Percentiles rank a stretch among this genome's conserved stretches.
Evolutionary conservation across 2,329 filamentous ascomycete genomes (phyloP).

Genomic region (Curvularia spicifera): DNA sequence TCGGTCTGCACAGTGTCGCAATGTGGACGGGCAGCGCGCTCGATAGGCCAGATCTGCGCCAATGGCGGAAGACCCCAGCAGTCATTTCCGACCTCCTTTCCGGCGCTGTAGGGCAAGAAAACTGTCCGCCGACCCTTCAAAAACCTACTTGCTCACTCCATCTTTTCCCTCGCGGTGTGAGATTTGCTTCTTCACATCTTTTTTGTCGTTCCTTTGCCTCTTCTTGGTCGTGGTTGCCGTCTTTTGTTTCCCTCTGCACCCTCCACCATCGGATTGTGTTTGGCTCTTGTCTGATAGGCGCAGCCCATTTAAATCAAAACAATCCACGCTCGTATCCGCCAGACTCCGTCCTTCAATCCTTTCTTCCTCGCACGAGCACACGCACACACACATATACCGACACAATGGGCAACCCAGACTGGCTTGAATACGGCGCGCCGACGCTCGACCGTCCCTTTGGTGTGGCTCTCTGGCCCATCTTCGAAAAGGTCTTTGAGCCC

Average conservation of each 20-base stretch:
- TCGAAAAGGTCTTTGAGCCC: slow-evolving; percentile 81
- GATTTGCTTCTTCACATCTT: slow-evolving; percentile 30
- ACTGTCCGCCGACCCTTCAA: slow-evolving; percentile 31
- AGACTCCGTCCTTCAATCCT: neutral
- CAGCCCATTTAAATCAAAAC: slow-evolving; percentile 15
- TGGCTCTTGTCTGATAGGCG: slow-evolving; percentile 17
- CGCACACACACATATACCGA: slow-evolving; percentile 15
- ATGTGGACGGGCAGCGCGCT: slow-evolving; percentile 30
- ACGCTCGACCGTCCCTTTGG: slow-evolving; percentile 93
- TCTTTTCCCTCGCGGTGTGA: slow-evolving; percentile 22
- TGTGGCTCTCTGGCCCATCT: slow-evolving; percentile 90
- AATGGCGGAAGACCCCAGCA: slow-evolving; percentile 36
- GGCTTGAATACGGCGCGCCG: slow-evolving; percentile 64
- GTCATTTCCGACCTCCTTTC: slow-evolving; percentile 50
- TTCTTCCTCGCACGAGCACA: no score
- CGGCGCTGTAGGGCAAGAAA: slow-evolving; percentile 32
- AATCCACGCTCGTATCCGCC: slow-evolving; percentile 3
- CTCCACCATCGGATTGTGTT: slow-evolving; percentile 21
- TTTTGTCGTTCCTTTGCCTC: slow-evolving; percentile 45
- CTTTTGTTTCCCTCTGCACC: slow-evolving; percentile 16
- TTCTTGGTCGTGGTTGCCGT: slow-evolving; percentile 32
- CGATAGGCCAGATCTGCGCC: slow-evolving; percentile 30
- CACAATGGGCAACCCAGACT: slow-evolving; percentile 61
- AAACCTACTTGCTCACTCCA: slow-evolving; percentile 23
- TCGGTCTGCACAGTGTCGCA: slow-evolving; percentile 30